Evolutionary conservation across 2,329 filamentous ascomycete genomes (phyloP), one percentile per base, ranked within the genome.

Genomic region (Stachybotrys chartarum): DNA sequence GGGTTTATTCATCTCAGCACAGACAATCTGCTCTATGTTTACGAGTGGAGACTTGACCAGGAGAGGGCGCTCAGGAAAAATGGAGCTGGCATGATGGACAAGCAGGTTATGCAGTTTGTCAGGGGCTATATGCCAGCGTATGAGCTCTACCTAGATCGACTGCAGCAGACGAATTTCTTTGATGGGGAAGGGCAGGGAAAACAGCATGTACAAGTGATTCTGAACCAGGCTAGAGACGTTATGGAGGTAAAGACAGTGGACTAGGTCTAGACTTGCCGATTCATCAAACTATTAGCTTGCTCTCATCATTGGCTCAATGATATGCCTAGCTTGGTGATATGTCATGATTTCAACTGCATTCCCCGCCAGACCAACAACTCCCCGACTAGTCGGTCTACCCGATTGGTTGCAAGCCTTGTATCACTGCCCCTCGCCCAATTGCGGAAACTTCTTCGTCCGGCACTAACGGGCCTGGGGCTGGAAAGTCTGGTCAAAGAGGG

Each of bases 121-220:
- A 57, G 59, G 51, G 64, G 64, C 2, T 66, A 64, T 17, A 63
- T 66, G 62, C 60, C 61, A 14, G 60, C 59, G 2, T 64, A 66
- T 7, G 63, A 66, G 14, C 51, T 65, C 1, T 64, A 61, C 5
- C 58, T 64, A 1, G 58, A 60, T 7, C 53, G 54, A 14, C 52
- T 66, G 1, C 59, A 63, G 31, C 49, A 53, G 0, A 55, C 63
- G 47, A 60, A 55, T 6, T 57, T 65, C n/a, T 63, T 62, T 18
- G 5, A 57, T 50, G 32, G 52, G 53, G 46, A 30, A 0, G 32
- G 32, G 57, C 7, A 3, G 0, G 30, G 16, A 11, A 61, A 56
- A 53, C 63, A 57, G 49, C 60, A 65, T 53, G 50, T 53, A 31
- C 50, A 55, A 42, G 30, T 55, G 6, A 50, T 56, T 31, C 32